These are phyloP conservation scores for Haplographium delicatum DNA, from an alignment of 495 filamentous ascomycete genomes.

Conservation along the genomic window DNA sequence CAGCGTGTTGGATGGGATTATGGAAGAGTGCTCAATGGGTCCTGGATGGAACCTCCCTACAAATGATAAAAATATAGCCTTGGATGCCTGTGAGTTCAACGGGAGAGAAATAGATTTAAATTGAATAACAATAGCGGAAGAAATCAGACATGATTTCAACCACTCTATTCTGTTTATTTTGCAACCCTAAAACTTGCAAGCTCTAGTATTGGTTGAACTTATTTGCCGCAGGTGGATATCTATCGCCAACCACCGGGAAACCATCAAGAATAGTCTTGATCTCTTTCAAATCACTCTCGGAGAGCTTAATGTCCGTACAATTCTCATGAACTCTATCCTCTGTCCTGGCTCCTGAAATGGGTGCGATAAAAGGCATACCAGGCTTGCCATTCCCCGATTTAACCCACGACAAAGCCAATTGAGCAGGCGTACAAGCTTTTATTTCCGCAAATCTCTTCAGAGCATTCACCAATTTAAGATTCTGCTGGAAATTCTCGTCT, in stretches of 20 bases:
- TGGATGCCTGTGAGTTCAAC: no score
- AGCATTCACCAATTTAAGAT: constrained; percentile 62
- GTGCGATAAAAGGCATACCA: constrained; percentile 68
- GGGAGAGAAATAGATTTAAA: no score
- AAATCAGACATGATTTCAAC: no score
- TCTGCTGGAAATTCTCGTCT: constrained; percentile 63
- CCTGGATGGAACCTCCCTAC: no score
- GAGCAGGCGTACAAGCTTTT: constrained; percentile 66
- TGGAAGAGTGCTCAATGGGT: no score
- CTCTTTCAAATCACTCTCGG: constrained; percentile 44
- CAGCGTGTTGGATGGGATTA: no score
- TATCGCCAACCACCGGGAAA: constrained; percentile 35
- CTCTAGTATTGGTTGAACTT: constrained; percentile 12
- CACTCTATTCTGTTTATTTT: no score
- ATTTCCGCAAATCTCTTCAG: constrained; percentile 58
- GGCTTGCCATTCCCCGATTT: constrained; percentile 32
- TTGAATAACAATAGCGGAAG: no score
- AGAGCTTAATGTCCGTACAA: constrained; percentile 36
- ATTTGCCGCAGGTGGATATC: constrained; percentile 28
- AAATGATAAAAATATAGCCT: no score
- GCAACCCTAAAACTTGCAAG: no score
- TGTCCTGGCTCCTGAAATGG: constrained; percentile 68
- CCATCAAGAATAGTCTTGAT: constrained; percentile 40
- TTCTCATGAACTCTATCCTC: constrained; percentile 46
- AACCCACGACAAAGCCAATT: constrained; percentile 75